Evolutionary conservation across 2,329 filamentous ascomycete genomes (phyloP).

Genomic region (Arthrobotrys sinensis): DNA sequence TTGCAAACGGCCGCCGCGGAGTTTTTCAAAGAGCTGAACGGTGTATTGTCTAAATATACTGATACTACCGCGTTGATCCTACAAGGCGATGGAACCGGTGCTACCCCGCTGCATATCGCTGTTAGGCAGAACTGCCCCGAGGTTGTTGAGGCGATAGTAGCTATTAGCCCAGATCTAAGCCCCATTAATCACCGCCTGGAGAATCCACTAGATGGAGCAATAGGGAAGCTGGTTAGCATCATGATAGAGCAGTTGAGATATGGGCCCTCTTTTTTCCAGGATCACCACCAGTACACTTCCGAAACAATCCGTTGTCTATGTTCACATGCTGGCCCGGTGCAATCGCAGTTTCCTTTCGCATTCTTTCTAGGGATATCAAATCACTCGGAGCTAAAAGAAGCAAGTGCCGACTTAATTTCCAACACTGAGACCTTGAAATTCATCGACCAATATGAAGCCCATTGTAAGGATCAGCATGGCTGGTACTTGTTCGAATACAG

Average conservation of each 20-base stretch:
- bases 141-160: slow-evolving; percentile 13
- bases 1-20: not conserved
- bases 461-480: slow-evolving; percentile 5
- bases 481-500: slow-evolving; percentile 23
- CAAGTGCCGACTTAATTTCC: not conserved
- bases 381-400: not conserved
- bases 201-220: not conserved
- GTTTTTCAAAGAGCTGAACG: slow-evolving; percentile 12
- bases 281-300: not conserved
- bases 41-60: slow-evolving; percentile 25
- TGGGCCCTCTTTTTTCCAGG: not conserved
- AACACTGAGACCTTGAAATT: not conserved
- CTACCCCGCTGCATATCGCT: slow-evolving; percentile 4
- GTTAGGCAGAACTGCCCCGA: not conserved
- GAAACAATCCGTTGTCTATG: not conserved
- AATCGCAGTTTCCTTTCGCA: slow-evolving; percentile 12
- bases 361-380: not conserved
- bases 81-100: not conserved
- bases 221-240: not conserved
- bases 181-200: not conserved
- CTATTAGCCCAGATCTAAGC: slow-evolving; percentile 11
- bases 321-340: not conserved
- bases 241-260: not conserved
- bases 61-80: slow-evolving; percentile 13
- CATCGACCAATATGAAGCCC: not conserved